Conservation (phyloP, 352 stramenopile species). For the Phytopythium ostracodes region DNA sequence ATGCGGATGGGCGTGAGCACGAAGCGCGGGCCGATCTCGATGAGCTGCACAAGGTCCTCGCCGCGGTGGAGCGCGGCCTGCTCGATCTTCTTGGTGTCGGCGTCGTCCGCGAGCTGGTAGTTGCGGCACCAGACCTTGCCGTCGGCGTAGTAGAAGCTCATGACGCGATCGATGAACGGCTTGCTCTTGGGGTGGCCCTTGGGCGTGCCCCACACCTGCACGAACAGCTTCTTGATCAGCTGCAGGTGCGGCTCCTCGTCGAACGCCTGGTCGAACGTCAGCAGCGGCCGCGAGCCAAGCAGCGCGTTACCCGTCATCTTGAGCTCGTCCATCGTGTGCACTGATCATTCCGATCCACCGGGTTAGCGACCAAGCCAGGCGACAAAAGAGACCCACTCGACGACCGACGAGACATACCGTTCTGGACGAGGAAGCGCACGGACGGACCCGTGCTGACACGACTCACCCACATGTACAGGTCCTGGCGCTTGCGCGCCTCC, state of each 20-base stretch:
- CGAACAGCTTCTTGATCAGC: constrained; percentile 97
- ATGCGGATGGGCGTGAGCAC: constrained; percentile 98
- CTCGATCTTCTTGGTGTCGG: constrained; percentile 91
- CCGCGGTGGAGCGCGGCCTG: constrained; percentile 75
- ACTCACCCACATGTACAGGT: constrained; percentile 99
- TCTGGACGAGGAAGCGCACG: constrained; percentile 98
- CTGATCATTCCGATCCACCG: constrained; percentile 31
- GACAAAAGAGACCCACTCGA: too few relatives aligned
- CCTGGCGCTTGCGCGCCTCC: constrained; percentile 96
- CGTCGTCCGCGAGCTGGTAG: constrained; percentile 91
- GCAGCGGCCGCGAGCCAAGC: constrained; percentile 94
- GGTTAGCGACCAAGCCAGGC: too few relatives aligned
- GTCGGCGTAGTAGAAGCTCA: constrained; percentile 95
- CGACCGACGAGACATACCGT: too few relatives aligned
- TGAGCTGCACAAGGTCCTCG: constrained; percentile 92
- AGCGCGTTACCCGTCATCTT: constrained; percentile 99
- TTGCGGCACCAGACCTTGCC: constrained; percentile 98
- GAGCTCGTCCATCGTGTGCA: constrained; percentile 99
- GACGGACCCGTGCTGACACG: constrained; percentile 94
- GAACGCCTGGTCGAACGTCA: constrained; percentile 97
- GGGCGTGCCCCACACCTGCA: constrained; percentile 93
- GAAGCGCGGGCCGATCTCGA: constrained; percentile 99
- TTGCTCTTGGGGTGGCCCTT: constrained; percentile 99
- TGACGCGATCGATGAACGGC: constrained; percentile 99
- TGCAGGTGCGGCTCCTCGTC: constrained; percentile 89